Base-by-base conservation (phyloP, 352 stramenopile genomes). In the Phytophthora chlamydospora region DNA sequence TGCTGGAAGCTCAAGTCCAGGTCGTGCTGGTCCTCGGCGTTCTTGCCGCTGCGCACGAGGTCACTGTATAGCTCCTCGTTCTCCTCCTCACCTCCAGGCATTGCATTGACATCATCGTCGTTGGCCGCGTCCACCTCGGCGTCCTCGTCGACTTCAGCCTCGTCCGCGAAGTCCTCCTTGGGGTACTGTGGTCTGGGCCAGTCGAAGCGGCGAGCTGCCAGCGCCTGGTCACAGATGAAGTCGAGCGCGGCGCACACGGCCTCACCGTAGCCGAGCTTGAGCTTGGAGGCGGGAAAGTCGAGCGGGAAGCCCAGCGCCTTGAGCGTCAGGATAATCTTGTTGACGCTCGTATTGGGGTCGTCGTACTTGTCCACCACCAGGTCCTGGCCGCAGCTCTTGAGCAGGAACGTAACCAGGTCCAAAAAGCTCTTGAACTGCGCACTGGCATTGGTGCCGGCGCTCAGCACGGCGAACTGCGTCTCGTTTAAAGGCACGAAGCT, bases 331-430 rank as follows among this genome's bases (percentile, higher is more conserved):
- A 95, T 92, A 47, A 95, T 80, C 54, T 95, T 95, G 78, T 95
- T 95, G 66, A 93, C 77, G 59, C 82, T 92, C 38, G 86, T 92
- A 68, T 88, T 91, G 29, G 85, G 80, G 70, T 95, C 84, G 78
- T 95, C 86, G 66, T 92, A 95, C 72, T 95, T 95, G 78, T 95
- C 86, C 39, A 95, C 78, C 19, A 79, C 73, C 52, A 95, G 89
- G 14, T 93, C 86, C 54, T 93, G 86, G 58, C 83, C 71, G 63
- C 76, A 85, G 38, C 85, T 74, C 54, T 91, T 90, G 68, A 95
- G 87, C 14, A 95, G 61, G 49, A 76, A 91, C 6, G 75, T 73
- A 17, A 88, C 73, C 16, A 95, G 68, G 35, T 91, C 79, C 45
- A 95, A 58, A 46, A 95, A 91, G 50, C 66, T 77, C 61, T 90